Evolutionary conservation across 2,329 filamentous ascomycete species (phyloP), one percentile per base, ranked within the genome.

Genomic region (Trichoderma sp.): DNA sequence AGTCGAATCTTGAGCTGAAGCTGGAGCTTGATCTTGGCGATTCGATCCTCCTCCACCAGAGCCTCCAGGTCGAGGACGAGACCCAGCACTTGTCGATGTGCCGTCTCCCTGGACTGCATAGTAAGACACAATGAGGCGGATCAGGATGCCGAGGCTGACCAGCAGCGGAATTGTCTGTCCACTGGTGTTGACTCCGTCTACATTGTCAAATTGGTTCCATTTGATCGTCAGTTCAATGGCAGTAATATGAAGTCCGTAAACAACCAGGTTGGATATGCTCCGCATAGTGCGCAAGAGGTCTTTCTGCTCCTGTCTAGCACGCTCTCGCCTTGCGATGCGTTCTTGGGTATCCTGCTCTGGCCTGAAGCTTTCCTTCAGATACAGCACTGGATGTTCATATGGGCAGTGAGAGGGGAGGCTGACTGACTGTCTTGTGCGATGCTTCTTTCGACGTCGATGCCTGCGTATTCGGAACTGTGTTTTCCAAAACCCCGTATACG

Each of bases 161-260:
- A 84, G 73, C 4, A 85, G 79, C 0, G 84, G 83, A 3, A 84
- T 77, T 4, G 81, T 68, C 69, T 85, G 84, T 0, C 80, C 80
- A 1, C 79, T 73, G 0, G 81, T 80, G 18, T 79, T 77, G 12
- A 85, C 75, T 7, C 78, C 75, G 35, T 80, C 77, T 21, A 79
- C 75, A 8, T 59, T 74, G 4, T 78, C 38, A 12, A 84, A 76
- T 16, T 78, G 59, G 41, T 85, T 85, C 83, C 83, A 85, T 1
- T 63, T 63, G 4, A 85, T 78, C 4, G 82, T 77, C 6, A 84
- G 78, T 68, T 85, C 84, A 64, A 84, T 78, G 4, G 81, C 81
- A 1, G 80, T 75, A 16, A 83, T 77, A 5, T 83, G 75, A 18
- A 83, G 78, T 35, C 77, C 79, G 16, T 83, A 82, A 9, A 83